A percentile compares a stretch with the other conserved stretches of the same genome.
phyloP scores from a whole-genome alignment of 805 yeast species.

The Blastobotrys robertii region DNA sequence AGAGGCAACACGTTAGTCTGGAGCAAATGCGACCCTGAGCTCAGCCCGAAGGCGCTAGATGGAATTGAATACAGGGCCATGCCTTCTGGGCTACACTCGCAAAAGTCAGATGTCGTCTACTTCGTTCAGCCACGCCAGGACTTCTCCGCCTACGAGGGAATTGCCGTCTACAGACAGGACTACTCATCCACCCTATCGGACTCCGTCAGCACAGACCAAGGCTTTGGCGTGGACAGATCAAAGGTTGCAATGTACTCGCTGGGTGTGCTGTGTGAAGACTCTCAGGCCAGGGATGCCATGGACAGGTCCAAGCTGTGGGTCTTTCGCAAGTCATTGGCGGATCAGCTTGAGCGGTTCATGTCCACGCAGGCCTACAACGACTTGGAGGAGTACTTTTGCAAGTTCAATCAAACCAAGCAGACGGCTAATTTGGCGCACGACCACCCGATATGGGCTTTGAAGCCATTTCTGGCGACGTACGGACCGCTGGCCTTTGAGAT shows the following conservation, averaged over 20 bases:
- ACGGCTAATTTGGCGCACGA: conserved; percentile 24
- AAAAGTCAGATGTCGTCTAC: conserved; percentile 41
- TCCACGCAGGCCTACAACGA: neutral
- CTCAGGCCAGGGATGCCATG: conserved; percentile 1
- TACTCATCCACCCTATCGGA: no score
- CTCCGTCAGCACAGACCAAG: conserved; percentile 19
- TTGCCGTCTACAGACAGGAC: conserved; percentile 42
- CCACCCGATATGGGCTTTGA: conserved; percentile 32
- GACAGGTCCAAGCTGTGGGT: conserved; percentile 18
- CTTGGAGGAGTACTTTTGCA: conserved; percentile 6
- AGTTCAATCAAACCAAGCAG: conserved; percentile 6
- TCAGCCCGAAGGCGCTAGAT: conserved; percentile 1
- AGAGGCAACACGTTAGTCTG: conserved; percentile 42
- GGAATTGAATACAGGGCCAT: conserved; percentile 50
- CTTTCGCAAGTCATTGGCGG: conserved; percentile 31
- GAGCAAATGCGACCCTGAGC: conserved; percentile 23
- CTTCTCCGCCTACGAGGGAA: conserved; percentile 27
- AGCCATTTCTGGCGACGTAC: conserved; percentile 35
- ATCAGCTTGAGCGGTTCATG: conserved; percentile 12
- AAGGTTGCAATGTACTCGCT: conserved; percentile 49
- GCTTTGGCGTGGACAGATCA: conserved; percentile 13
- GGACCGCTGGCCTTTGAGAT: conserved; percentile 60
- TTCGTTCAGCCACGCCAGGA: conserved; percentile 34
- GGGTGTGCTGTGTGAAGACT: conserved; percentile 36
- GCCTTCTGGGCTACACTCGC: conserved; percentile 59